These are phyloP conservation scores for Liquidambar formosana DNA, from an alignment of 164 flowering plant genomes.

Conservation along the genomic window DNA sequence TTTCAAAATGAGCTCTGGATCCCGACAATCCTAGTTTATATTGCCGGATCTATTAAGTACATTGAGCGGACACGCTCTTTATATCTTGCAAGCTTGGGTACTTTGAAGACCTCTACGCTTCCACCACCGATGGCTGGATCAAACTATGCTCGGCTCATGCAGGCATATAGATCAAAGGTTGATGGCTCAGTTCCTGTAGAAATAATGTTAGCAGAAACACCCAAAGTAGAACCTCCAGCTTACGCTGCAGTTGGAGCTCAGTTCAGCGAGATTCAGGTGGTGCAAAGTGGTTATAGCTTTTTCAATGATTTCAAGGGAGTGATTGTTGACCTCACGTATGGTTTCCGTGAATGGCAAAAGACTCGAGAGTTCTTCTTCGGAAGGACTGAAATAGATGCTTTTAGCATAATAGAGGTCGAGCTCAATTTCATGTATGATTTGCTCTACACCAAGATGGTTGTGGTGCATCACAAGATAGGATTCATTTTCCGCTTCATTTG, in stretches of 20 bases:
- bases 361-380: slow-evolving; percentile 3
- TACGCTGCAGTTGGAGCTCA: not conserved
- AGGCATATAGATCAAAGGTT: too few relatives aligned
- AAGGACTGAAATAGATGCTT: not conserved
- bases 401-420: slow-evolving; percentile 4
- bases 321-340: slow-evolving; percentile 11
- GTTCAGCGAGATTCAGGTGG: too few relatives aligned
- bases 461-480: not conserved
- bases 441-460: slow-evolving; percentile 13
- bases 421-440: slow-evolving; percentile 14
- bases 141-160: too few relatives aligned
- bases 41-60: too few relatives aligned
- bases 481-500: not conserved
- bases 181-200: too few relatives aligned
- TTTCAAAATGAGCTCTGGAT: too few relatives aligned
- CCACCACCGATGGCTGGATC: too few relatives aligned
- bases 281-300: not conserved
- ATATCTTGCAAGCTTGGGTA: too few relatives aligned
- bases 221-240: not conserved
- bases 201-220: too few relatives aligned
- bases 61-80: too few relatives aligned
- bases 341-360: slow-evolving; percentile 4
- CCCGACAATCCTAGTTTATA: too few relatives aligned
- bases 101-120: too few relatives aligned
- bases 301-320: slow-evolving; percentile 8